Conservation (phyloP, 306 rosid genomes). For the Pterocarpus macrocarpus region DNA sequence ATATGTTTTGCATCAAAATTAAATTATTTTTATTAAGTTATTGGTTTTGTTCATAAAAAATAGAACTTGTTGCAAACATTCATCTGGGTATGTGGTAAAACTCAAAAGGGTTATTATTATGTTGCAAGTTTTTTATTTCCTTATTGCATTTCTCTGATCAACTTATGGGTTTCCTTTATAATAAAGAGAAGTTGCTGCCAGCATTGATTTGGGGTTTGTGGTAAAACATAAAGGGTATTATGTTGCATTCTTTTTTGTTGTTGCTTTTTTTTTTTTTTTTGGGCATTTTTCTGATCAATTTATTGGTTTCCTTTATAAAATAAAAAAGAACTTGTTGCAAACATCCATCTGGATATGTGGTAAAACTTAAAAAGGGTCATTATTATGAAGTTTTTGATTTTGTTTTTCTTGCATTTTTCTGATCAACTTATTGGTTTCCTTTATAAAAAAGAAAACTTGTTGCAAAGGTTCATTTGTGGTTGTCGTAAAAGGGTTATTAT, state of each 20-base stretch:
- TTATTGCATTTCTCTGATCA: no score
- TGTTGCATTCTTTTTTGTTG: no score
- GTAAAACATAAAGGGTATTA: no score
- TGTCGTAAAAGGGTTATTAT: conserved; percentile 25
- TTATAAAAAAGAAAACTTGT: conserved; percentile 4
- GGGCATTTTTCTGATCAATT: no score
- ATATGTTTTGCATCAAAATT: no score
- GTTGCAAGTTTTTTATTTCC: no score
- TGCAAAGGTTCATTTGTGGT: conserved; percentile 2
- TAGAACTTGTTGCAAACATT: conserved; percentile 1
- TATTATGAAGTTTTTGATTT: no score
- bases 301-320: no score
- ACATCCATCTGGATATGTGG: not conserved
- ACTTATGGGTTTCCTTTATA: not conserved
- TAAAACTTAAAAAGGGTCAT: not conserved
- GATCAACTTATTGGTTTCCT: not conserved
- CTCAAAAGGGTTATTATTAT: no score
- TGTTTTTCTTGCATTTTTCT: not conserved
- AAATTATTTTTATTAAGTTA: not conserved
- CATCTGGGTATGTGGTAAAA: conserved; percentile 18
- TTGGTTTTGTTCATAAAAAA: not conserved
- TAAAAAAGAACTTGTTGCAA: not conserved
- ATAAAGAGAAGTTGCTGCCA: no score
- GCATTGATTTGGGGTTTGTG: no score
- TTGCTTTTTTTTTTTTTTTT: no score